Evolutionary conservation across 495 filamentous ascomycete species (phyloP).

Genomic region (Penicillium steckii): DNA sequence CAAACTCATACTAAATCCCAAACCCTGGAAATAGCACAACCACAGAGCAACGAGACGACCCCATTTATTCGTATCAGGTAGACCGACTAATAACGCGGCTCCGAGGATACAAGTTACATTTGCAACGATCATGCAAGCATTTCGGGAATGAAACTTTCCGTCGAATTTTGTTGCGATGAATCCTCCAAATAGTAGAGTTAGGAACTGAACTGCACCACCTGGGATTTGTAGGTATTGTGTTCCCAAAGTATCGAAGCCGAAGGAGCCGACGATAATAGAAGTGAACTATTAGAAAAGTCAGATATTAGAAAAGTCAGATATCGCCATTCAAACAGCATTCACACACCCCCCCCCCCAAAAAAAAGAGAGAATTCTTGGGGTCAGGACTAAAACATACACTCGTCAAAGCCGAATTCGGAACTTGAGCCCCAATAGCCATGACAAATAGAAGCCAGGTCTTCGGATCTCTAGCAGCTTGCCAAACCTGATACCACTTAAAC

Average conservation of each 20-base stretch:
- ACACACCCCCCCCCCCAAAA: too few species aligned
- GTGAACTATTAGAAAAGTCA: constrained; percentile 40
- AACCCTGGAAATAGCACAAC: constrained; percentile 53
- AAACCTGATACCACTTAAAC: constrained; percentile 49
- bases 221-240: constrained; percentile 56
- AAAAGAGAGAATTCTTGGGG: too few species aligned
- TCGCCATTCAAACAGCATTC: too few species aligned
- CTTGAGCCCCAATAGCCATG: constrained; percentile 34
- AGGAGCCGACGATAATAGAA: constrained; percentile 49
- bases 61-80: constrained; percentile 51
- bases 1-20: constrained; percentile 47
- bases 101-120: constrained; percentile 58
- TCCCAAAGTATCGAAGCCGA: constrained; percentile 55
- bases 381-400: too few species aligned
- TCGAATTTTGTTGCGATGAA: constrained; percentile 41
- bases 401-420: constrained; percentile 40
- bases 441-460: constrained; percentile 49
- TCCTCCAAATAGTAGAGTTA: constrained; percentile 34
- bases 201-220: constrained; percentile 41
- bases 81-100: constrained; percentile 50
- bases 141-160: constrained; percentile 29
- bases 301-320: too few species aligned
- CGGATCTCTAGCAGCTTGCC: constrained; percentile 44
- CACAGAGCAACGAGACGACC: constrained; percentile 53
- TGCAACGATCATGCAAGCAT: constrained; percentile 33